Evolutionary conservation across 805 yeast genomes (phyloP).

Genomic region (Myxozyma udenii): DNA sequence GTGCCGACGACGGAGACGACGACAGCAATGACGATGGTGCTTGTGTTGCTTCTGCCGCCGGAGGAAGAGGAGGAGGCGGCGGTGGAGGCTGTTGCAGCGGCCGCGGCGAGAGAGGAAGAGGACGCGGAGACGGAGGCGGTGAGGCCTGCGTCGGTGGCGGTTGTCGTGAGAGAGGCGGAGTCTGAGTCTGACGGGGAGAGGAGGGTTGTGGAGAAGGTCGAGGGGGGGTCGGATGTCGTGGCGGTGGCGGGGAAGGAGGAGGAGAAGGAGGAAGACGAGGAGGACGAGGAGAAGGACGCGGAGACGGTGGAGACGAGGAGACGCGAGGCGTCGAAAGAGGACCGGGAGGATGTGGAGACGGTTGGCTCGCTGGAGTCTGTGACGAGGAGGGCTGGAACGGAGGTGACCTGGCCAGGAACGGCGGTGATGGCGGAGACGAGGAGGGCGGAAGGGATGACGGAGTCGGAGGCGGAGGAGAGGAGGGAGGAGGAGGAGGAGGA

Average conservation of each 20-base stretch:
- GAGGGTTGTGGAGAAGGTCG: not conserved
- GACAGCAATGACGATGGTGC: not conserved
- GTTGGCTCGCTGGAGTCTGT: not conserved
- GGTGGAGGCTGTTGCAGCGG: not conserved
- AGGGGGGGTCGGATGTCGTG: not conserved
- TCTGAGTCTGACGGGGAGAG: not conserved
- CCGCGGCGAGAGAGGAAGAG: not conserved
- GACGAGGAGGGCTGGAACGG: conserved; percentile 1
- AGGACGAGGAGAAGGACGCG: conserved; percentile 5
- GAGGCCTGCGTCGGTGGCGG: not conserved
- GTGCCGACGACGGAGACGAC: not conserved
- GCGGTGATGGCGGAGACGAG: conserved; percentile 1
- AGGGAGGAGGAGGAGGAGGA: conserved; percentile 1
- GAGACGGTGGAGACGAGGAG: conserved; percentile 8
- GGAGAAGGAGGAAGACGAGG: not conserved
- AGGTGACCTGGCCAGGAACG: not conserved
- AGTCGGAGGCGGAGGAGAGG: not conserved
- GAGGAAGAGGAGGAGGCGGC: not conserved
- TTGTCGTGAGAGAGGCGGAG: not conserved
- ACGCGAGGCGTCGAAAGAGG: not conserved
- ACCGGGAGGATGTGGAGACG: not conserved
- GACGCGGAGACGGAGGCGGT: not conserved
- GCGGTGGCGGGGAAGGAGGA: conserved; percentile 1
- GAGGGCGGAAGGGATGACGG: not conserved
- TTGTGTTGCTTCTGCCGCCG: not conserved